phyloP scores from a whole-genome alignment of 768 basidiomycete species.

The Suillus discolor region DNA sequence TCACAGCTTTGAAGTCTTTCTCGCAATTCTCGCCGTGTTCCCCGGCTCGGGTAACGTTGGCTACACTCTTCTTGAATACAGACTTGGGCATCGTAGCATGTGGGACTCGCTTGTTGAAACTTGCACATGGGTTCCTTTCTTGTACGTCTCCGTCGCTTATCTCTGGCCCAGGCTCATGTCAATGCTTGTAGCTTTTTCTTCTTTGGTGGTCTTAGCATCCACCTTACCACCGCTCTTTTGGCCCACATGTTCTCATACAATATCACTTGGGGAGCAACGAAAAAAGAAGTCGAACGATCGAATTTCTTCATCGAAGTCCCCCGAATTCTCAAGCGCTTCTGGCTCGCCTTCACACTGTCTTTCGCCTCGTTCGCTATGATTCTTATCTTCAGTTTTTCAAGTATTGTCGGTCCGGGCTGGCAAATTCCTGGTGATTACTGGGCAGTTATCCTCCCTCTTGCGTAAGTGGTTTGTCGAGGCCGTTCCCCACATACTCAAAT shows the following conservation, averaged over 20 bases:
- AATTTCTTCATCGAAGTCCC: slow-evolving; percentile 88
- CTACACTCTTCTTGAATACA: slow-evolving; percentile 67
- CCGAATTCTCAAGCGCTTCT: slow-evolving; percentile 79
- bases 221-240: slow-evolving; percentile 47
- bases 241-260: slow-evolving; percentile 55
- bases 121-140: slow-evolving; percentile 27
- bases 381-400: slow-evolving; percentile 51
- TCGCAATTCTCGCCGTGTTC: slow-evolving; percentile 69
- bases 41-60: slow-evolving; percentile 70
- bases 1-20: slow-evolving; percentile 73
- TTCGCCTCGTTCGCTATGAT: slow-evolving; percentile 54
- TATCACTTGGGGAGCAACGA: slow-evolving; percentile 41
- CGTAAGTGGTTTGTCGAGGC: slow-evolving; percentile 42
- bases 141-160: slow-evolving; percentile 11
- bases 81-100: slow-evolving; percentile 45
- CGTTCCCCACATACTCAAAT: slow-evolving; percentile 1
- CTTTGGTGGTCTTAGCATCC: slow-evolving; percentile 50
- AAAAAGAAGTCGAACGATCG: slow-evolving; percentile 76
- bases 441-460: slow-evolving; percentile 78
- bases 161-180: not conserved
- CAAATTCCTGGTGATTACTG: slow-evolving; percentile 61
- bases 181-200: slow-evolving; percentile 35
- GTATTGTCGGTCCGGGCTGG: slow-evolving; percentile 64
- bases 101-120: slow-evolving; percentile 17
- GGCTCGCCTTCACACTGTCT: slow-evolving; percentile 61